These are phyloP conservation scores for Schizosaccharomyces japonicus DNA, from an alignment of 805 yeast genomes.

Conservation along the genomic window DNA sequence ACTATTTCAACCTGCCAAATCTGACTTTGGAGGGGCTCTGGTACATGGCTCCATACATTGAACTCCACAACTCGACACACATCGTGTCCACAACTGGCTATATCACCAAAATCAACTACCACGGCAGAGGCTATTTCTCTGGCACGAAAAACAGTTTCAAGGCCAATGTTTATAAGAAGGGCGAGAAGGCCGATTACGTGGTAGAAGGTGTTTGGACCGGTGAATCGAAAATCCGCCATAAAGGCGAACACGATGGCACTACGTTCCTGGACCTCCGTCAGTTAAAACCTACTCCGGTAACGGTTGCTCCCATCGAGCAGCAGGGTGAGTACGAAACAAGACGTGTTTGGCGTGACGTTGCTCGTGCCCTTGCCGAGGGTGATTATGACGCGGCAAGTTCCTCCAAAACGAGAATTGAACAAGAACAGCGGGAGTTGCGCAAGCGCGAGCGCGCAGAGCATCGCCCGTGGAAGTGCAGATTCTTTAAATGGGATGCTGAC, in stretches of 20 bases:
- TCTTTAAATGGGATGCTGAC: constrained; percentile 31
- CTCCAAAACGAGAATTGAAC: constrained; percentile 60
- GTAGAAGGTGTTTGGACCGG: constrained; percentile 69
- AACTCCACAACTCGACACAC: constrained; percentile 67
- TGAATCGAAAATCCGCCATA: constrained; percentile 60
- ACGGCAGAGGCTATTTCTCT: constrained; percentile 83
- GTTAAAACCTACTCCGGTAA: constrained; percentile 28
- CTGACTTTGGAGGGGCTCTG: constrained; percentile 83
- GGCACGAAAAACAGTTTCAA: constrained; percentile 88
- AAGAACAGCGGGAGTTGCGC: constrained; percentile 62
- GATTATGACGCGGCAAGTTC: constrained; percentile 52
- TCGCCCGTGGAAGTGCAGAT: constrained; percentile 49
- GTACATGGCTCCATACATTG: constrained; percentile 81
- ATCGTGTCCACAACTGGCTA: constrained; percentile 68
- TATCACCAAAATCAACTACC: constrained; percentile 45
- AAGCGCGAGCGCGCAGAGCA: constrained; percentile 45
- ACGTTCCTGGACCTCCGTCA: constrained; percentile 16
- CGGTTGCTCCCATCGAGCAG: constrained; percentile 58
- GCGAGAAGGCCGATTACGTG: constrained; percentile 14
- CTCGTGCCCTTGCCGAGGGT: constrained; percentile 56
- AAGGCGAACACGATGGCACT: constrained; percentile 27
- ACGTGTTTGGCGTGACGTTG: constrained; percentile 74
- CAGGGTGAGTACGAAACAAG: constrained; percentile 69
- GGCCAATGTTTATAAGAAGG: constrained; percentile 44
- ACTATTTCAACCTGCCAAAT: constrained; percentile 73